Evolutionary conservation across 306 rosid species (phyloP), one percentile per base, ranked within the genome.

Genomic region (Fragaria vesca): DNA sequence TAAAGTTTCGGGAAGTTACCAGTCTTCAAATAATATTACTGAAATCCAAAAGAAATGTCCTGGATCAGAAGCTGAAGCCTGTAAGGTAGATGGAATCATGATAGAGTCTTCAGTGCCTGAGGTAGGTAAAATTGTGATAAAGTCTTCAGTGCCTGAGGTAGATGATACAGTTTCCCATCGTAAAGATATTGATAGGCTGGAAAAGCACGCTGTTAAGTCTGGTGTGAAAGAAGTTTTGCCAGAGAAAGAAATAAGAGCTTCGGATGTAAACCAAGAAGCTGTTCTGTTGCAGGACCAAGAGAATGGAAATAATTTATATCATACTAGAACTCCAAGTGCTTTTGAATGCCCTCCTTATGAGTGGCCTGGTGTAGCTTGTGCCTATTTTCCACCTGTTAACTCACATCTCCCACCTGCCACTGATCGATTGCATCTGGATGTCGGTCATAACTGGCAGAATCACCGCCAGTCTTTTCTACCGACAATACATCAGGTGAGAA

Each of bases 351-450:
- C 83, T 81, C 93, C 89, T 18, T 90, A 87, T 85, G 98, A 94
- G 85, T 91, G 94, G 97, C 98, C 97, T 42, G 87, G 90, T 73
- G 89, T 94, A 79, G 91, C 97, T 77, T 84, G 97, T 63, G 75
- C 88, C 42, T 91, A 90, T 82, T 87, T 88, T 80, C 93, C 96
- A 69, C 86, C 93, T 65, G 81, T 85, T 76, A 86, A 90, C 83
- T 83, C 97, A 12, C 93, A 89, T 84, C 89, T 91, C 78, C 98
- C 93, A 71, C 91, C 91, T 66, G 97, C 96, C 70, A 90, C 98
- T 51, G 98, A 94, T 77, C 90, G 98, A 63, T 83, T 94, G 89
- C 97, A 94, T 89, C 86, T 94, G 76, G 98, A 94, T 87, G 98
- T 86, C 77, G 94, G 97, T 84, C 91, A 86, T 66, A 87, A 94